Percentiles rank a stretch among this genome's conserved stretches.
Evolutionary conservation across 1,284 basidiomycete species (phyloP).

Genomic region (Trichosporon asahii): DNA sequence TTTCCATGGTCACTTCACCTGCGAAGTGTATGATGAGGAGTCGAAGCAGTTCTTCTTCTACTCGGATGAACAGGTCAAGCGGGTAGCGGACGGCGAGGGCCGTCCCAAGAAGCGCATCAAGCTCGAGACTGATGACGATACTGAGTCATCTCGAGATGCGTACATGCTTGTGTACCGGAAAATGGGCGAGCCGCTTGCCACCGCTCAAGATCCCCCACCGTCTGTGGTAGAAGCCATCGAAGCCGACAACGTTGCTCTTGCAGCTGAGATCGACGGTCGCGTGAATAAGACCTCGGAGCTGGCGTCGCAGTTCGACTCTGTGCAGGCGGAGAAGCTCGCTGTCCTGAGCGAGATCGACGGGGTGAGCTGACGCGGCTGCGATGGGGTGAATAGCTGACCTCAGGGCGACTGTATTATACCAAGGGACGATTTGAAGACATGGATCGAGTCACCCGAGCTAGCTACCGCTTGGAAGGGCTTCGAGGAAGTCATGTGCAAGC

Average conservation of each 20-base stretch:
- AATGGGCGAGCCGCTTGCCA: conserved; percentile 11
- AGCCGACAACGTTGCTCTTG: conserved; percentile 55
- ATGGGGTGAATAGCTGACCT: conserved; percentile 23
- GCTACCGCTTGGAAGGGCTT: conserved; percentile 25
- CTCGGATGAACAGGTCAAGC: conserved; percentile 65
- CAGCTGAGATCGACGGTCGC: conserved; percentile 25
- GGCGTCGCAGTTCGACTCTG: conserved; percentile 10
- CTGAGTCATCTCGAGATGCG: conserved; percentile 66
- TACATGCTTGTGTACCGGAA: conserved; percentile 83
- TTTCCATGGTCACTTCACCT: conserved; percentile 88
- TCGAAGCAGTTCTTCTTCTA: conserved; percentile 81
- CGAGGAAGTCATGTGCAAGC: conserved; percentile 27
- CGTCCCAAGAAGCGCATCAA: conserved; percentile 27
- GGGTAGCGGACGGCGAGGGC: conserved; percentile 15
- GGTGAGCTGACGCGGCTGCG: conserved; percentile 25
- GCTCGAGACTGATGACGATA: conserved; percentile 23
- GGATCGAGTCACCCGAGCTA: conserved; percentile 29
- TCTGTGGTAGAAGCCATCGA: conserved; percentile 59
- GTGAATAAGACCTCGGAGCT: not conserved
- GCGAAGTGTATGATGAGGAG: conserved; percentile 75
- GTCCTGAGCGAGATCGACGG: conserved; percentile 31
- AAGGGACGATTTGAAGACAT: conserved; percentile 28
- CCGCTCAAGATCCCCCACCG: conserved; percentile 54
- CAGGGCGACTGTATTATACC: conserved; percentile 38
- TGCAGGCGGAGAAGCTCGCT: conserved; percentile 28